Evolutionary conservation across 2,329 filamentous ascomycete species (phyloP), one percentile per base, ranked within the genome.

Genomic region (Beauveria australis): DNA sequence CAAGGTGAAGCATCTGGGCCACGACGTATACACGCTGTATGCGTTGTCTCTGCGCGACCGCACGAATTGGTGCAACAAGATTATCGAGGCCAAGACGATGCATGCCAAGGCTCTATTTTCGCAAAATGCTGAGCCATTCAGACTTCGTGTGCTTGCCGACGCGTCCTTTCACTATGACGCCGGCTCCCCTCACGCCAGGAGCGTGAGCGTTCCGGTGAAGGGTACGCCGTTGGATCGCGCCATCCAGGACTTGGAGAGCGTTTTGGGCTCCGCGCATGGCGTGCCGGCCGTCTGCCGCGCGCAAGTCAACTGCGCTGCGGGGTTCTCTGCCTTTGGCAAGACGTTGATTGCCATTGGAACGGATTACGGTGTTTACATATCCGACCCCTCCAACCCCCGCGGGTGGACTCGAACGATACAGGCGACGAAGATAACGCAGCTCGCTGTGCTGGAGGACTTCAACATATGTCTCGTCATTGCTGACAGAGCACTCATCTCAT

Each of bases 71-170:
- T 96, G 91, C 69, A 86, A 86, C 65, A 96, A 92, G 74, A 96
- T 99, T 67, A 88, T 95, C 51, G 89, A 96, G 73, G 94, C 94
- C 37, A 99, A 99, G 78, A 96, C 92, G 7, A 87, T 89, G 62
- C 92, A 99, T 71, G 94, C 94, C 24, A 88, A 91, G 56, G 90
- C 92, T 3, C 78, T 97, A 5, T 89, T 90, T 73, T 86, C 89
- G 4, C 94, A 99, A 70, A 96, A 97, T 70, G 93, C 94, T 0
- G 94, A 99, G 72, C 94, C 94, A 0, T 99, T 99, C 81, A 84
- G 91, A 55, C 78, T 99, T 8, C 87, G 91, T 24, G 92, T 99
- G 9, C 87, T 99, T 71, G 92, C 94, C 0, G 94, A 99, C 71
- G 88, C 89, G 48, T 90, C 92, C 0, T 99, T 99, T 72, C 87